Conservation (phyloP, 2,329 filamentous ascomycete species). For the Cytospora leucostoma region DNA sequence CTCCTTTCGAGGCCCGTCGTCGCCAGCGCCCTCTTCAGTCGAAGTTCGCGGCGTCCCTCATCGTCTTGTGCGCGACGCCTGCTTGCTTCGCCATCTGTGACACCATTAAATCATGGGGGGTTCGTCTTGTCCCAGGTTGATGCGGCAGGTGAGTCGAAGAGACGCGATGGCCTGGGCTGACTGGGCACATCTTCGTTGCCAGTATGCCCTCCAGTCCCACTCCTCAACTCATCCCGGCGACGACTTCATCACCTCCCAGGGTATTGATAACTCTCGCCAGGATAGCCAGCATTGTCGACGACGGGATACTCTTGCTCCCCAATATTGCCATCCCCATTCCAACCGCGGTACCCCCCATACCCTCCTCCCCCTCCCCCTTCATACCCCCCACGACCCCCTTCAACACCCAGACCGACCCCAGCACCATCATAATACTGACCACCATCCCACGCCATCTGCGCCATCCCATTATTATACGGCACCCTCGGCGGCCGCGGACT, state of each 20-base stretch:
- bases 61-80: too few relatives aligned
- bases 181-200: neutral
- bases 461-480: neutral
- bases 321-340: constrained; percentile 7
- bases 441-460: constrained; percentile 10
- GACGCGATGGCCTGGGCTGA: too few relatives aligned
- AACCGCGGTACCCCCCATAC: constrained; percentile 13
- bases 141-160: too few relatives aligned
- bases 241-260: constrained; percentile 1
- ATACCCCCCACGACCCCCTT: neutral
- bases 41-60: too few relatives aligned
- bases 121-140: too few relatives aligned
- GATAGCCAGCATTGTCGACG: neutral
- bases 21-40: too few relatives aligned
- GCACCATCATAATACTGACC: neutral
- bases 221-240: neutral
- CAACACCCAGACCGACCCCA: neutral
- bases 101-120: too few relatives aligned
- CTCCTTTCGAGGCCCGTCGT: too few relatives aligned
- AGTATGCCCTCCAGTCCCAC: neutral
- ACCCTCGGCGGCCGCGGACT: constrained; percentile 9
- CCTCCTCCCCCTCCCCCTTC: neutral
- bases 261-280: constrained; percentile 11
- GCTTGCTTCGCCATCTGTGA: too few relatives aligned
- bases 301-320: constrained; percentile 13